Conservation (phyloP, 352 stramenopile genomes). For the Globisporangium spiculum region DNA sequence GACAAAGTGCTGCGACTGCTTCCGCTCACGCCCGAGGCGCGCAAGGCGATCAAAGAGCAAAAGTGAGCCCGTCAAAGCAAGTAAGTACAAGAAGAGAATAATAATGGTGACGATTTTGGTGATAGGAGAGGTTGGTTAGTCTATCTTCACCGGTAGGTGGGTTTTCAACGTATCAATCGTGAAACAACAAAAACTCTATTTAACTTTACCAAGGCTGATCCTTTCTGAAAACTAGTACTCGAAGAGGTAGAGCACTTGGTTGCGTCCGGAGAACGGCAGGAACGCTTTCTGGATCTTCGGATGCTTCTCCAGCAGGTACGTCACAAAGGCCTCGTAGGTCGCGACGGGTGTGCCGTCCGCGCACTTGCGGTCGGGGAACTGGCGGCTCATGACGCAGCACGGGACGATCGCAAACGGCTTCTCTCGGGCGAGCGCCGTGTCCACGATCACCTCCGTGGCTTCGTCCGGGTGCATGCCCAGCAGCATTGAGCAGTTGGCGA, state of each 20-base stretch:
- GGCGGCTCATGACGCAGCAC: slow-evolving; percentile 94
- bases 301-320: slow-evolving; percentile 82
- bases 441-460: slow-evolving; percentile 94
- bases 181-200: not conserved
- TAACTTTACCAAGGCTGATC: not conserved
- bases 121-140: not conserved
- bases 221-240: slow-evolving; percentile 26
- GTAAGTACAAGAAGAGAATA: not conserved
- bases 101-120: not conserved
- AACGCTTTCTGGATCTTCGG: slow-evolving; percentile 55
- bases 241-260: slow-evolving; percentile 84
- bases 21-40: slow-evolving; percentile 55
- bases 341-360: slow-evolving; percentile 61
- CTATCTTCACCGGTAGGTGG: not conserved
- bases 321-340: slow-evolving; percentile 80
- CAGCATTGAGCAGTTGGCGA: slow-evolving; percentile 82
- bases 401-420: slow-evolving; percentile 96
- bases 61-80: slow-evolving; percentile 12
- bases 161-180: not conserved
- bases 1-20: slow-evolving; percentile 71
- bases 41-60: slow-evolving; percentile 36
- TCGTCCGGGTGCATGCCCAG: slow-evolving; percentile 96
- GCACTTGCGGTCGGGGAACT: slow-evolving; percentile 82
- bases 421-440: slow-evolving; percentile 78
- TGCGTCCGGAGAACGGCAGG: slow-evolving; percentile 78